Percentiles rank a stretch among this genome's conserved stretches.
phyloP scores from a whole-genome alignment of 2,329 filamentous ascomycete species.

The Ceratocystis smalleyi region DNA sequence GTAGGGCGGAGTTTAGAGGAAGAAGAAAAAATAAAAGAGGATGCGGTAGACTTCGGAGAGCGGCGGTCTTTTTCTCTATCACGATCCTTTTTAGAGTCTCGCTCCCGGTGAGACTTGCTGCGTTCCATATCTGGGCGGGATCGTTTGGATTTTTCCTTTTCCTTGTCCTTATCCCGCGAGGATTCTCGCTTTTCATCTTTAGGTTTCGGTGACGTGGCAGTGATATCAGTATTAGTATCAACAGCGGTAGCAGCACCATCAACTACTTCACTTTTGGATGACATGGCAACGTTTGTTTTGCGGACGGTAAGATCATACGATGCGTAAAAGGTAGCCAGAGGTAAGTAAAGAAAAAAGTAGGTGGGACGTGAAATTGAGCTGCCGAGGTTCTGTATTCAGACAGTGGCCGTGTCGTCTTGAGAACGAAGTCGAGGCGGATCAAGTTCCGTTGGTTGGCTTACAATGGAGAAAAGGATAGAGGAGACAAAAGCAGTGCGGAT shows the following conservation, averaged over 20 bases:
- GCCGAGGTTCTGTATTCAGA: neutral
- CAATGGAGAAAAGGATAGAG: neutral
- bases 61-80: constrained; percentile 27
- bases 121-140: constrained; percentile 15
- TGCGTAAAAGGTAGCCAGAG: neutral
- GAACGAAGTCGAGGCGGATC: neutral
- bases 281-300: constrained; percentile 5
- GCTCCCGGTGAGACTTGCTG: constrained; percentile 23
- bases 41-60: constrained; percentile 25
- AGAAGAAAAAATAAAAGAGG: constrained; percentile 19
- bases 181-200: constrained; percentile 14
- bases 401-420: neutral
- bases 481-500: neutral
- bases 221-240: constrained; percentile 11
- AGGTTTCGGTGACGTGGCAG: constrained; percentile 10
- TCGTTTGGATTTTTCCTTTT: constrained; percentile 12
- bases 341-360: neutral
- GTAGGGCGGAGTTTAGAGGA: constrained; percentile 28
- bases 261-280: constrained; percentile 14
- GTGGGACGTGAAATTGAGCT: neutral
- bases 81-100: constrained; percentile 23
- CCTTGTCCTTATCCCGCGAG: constrained; percentile 15
- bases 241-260: constrained; percentile 10
- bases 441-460: neutral
- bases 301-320: neutral